phyloP scores from a whole-genome alignment of 2,329 filamentous ascomycete species.

The Cladosporium halotolerans region DNA sequence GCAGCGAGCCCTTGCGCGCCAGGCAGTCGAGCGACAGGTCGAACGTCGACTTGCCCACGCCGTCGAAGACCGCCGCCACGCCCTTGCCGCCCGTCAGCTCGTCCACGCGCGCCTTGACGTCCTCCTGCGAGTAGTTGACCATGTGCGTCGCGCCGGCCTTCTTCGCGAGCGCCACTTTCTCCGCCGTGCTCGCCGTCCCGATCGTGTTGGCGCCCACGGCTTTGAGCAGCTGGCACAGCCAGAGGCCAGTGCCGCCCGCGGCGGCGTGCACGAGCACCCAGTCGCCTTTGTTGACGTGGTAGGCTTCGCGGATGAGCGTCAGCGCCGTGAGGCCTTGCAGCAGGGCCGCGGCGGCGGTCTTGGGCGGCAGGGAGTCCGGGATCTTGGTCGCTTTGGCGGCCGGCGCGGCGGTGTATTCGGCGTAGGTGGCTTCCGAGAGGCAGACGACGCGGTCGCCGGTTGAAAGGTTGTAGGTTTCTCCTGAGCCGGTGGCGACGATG shows the following conservation, averaged over 20 bases:
- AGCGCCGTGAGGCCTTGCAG: slow-evolving; percentile 79
- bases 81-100: slow-evolving; percentile 68
- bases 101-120: slow-evolving; percentile 54
- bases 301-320: slow-evolving; percentile 68
- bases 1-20: slow-evolving; percentile 68
- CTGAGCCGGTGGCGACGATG: slow-evolving; percentile 56
- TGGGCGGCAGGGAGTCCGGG: slow-evolving; percentile 55
- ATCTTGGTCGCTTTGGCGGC: slow-evolving; percentile 54
- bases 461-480: slow-evolving; percentile 48
- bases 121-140: slow-evolving; percentile 61
- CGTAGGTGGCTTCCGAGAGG: slow-evolving; percentile 52
- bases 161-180: slow-evolving; percentile 66
- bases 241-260: slow-evolving; percentile 71
- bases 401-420: slow-evolving; percentile 52
- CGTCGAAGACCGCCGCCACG: slow-evolving; percentile 74
- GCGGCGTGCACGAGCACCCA: slow-evolving; percentile 82
- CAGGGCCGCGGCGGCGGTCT: slow-evolving; percentile 62
- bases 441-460: slow-evolving; percentile 68
- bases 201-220: slow-evolving; percentile 70
- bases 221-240: slow-evolving; percentile 69
- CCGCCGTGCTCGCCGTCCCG: slow-evolving; percentile 66
- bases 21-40: slow-evolving; percentile 69
- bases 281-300: slow-evolving; percentile 65
- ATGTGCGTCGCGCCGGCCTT: slow-evolving; percentile 64
- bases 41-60: slow-evolving; percentile 79